Conservation (phyloP, 805 yeast genomes). For the Ogataea wickerhamii region DNA sequence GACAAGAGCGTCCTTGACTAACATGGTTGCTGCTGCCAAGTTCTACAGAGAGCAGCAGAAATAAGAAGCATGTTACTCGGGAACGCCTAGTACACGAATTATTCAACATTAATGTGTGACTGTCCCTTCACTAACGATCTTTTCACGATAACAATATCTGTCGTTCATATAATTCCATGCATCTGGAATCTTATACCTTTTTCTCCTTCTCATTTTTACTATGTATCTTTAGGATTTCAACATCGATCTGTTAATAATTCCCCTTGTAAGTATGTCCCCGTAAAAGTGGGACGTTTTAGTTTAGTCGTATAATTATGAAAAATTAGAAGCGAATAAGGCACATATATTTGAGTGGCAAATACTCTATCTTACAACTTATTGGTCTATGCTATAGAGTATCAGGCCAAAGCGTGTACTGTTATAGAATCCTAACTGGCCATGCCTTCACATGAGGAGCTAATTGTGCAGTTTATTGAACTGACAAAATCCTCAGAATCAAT, state of each 20-base stretch:
- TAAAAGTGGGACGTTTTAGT: neutral
- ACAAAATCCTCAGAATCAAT: conserved; percentile 36
- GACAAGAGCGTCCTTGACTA: conserved; percentile 89
- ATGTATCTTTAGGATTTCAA: conserved; percentile 42
- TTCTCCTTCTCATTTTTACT: conserved; percentile 25
- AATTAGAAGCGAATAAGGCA: too few relatives aligned
- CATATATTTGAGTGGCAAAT: neutral
- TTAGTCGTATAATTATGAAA: too few relatives aligned
- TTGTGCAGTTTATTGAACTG: conserved; percentile 35
- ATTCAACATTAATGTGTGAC: conserved; percentile 37
- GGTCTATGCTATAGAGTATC: too few relatives aligned
- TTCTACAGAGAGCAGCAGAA: conserved; percentile 60
- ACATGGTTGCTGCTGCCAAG: conserved; percentile 99
- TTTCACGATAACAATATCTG: conserved; percentile 12
- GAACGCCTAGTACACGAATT: conserved; percentile 25
- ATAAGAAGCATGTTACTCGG: conserved; percentile 17
- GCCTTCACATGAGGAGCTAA: conserved; percentile 16
- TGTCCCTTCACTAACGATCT: conserved; percentile 12
- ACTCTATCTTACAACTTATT: too few relatives aligned
- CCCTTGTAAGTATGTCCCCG: neutral
- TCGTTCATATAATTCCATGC: conserved; percentile 14
- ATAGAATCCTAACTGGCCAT: too few relatives aligned
- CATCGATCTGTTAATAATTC: conserved; percentile 35
- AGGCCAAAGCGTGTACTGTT: too few relatives aligned
- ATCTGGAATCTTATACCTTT: conserved; percentile 10